Evolutionary conservation across 257 asterid species (phyloP).

Genomic region (Solanum chaucha): DNA sequence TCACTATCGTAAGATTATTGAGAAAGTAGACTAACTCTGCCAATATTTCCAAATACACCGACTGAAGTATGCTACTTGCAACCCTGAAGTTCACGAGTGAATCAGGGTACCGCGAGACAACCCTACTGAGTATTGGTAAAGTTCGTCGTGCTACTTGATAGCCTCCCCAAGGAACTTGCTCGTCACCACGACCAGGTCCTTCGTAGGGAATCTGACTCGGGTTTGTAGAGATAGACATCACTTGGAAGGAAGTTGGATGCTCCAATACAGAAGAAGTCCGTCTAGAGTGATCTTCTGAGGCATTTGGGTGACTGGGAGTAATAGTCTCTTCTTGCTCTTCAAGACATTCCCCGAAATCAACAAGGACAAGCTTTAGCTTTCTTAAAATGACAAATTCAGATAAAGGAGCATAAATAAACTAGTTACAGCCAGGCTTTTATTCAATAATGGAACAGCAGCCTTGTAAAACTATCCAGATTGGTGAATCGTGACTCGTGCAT

Average conservation of each 20-base stretch:
- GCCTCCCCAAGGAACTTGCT: conserved; percentile 3
- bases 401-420: background rate
- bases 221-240: background rate
- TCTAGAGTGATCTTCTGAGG: background rate
- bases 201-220: background rate
- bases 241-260: background rate
- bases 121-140: conserved; percentile 5
- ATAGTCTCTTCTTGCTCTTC: background rate
- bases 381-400: background rate
- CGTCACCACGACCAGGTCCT: conserved; percentile 6
- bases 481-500: background rate
- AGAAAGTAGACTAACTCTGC: conserved; percentile 8
- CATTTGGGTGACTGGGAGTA: background rate
- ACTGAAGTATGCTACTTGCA: background rate
- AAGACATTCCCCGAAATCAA: background rate
- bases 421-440: background rate
- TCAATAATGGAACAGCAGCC: background rate
- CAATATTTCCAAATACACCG: background rate
- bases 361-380: background rate
- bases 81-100: background rate
- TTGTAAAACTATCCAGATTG: background rate
- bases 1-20: background rate
- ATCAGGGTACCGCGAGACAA: conserved; percentile 1
- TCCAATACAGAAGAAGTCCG: background rate
- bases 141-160: conserved; percentile 6